Conservation (phyloP, 2,329 filamentous ascomycete genomes). For the Aspergillus neoniger region DNA sequence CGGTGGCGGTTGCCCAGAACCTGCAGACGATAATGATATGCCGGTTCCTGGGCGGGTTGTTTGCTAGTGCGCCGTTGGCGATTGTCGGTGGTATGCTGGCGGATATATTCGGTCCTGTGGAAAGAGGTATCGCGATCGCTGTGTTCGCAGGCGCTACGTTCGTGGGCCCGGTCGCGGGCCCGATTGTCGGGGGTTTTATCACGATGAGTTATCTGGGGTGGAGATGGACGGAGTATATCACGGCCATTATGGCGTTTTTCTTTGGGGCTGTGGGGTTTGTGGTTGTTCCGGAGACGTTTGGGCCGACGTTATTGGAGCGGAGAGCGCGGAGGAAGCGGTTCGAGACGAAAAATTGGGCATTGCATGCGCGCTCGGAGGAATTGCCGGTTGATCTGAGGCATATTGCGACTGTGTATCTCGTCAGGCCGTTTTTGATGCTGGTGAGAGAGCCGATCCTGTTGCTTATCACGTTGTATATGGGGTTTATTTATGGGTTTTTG, state of each 20-base stretch:
- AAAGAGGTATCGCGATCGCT: conserved; percentile 50
- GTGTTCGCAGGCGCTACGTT: conserved; percentile 53
- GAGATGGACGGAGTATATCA: conserved; percentile 62
- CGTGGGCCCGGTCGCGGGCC: conserved; percentile 51
- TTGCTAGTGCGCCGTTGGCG: conserved; percentile 52
- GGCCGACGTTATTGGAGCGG: conserved; percentile 49
- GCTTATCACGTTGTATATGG: conserved; percentile 46
- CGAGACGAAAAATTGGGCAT: conserved; percentile 51
- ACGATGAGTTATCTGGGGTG: conserved; percentile 55
- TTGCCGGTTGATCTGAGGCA: conserved; percentile 33
- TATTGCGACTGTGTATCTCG: conserved; percentile 44
- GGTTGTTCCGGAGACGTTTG: conserved; percentile 55
- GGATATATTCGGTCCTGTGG: conserved; percentile 53
- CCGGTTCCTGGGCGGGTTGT: conserved; percentile 55
- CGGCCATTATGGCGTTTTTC: conserved; percentile 49
- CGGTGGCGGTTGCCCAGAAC: conserved; percentile 55
- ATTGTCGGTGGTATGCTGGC: conserved; percentile 54
- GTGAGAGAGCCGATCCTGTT: conserved; percentile 50
- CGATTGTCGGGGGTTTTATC: conserved; percentile 55
- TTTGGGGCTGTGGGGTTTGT: conserved; percentile 49
- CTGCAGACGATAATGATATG: conserved; percentile 55
- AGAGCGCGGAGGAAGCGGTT: conserved; percentile 52
- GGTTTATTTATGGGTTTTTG: conserved; percentile 37
- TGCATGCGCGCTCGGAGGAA: conserved; percentile 49
- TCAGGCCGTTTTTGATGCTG: conserved; percentile 47